Percentiles rank a stretch among this genome's conserved stretches.
phyloP scores from a whole-genome alignment of 495 filamentous ascomycete species.

The Cercophora sp. region DNA sequence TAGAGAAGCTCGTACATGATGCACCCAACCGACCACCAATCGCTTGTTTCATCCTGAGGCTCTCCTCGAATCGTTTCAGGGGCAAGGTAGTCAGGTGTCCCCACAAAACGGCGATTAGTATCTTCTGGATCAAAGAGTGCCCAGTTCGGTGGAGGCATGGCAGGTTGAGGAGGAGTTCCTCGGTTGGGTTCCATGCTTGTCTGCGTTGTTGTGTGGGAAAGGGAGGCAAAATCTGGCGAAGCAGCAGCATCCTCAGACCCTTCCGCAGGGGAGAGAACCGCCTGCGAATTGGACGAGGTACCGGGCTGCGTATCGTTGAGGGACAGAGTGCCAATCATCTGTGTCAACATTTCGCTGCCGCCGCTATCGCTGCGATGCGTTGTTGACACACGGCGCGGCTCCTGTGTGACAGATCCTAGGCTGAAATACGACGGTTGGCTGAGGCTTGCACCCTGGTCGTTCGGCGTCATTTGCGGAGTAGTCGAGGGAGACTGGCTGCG shows the following conservation, averaged over 20 bases:
- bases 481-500: constrained; percentile 66
- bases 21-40: constrained; percentile 99
- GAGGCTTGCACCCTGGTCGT: constrained; percentile 54
- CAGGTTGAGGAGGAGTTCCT: constrained; percentile 62
- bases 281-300: constrained; percentile 26
- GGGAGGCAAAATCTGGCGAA: constrained; percentile 66
- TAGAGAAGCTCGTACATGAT: constrained; percentile 97
- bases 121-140: constrained; percentile 95
- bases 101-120: constrained; percentile 88
- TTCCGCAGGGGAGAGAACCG: constrained; percentile 57
- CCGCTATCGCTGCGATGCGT: constrained; percentile 89
- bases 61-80: constrained; percentile 94
- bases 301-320: constrained; percentile 56
- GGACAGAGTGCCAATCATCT: constrained; percentile 80
- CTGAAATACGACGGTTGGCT: constrained; percentile 92
- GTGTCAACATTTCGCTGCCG: constrained; percentile 77
- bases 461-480: constrained; percentile 87
- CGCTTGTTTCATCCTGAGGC: constrained; percentile 94
- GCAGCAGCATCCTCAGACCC: constrained; percentile 51
- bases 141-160: constrained; percentile 92
- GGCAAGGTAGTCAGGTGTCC: constrained; percentile 94
- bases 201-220: constrained; percentile 59
- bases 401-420: constrained; percentile 61
- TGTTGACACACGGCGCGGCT: constrained; percentile 79
- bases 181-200: constrained; percentile 39